Evolutionary conservation across 208 protist genomes (phyloP).

Genomic region (Wallacemonas sp.): DNA sequence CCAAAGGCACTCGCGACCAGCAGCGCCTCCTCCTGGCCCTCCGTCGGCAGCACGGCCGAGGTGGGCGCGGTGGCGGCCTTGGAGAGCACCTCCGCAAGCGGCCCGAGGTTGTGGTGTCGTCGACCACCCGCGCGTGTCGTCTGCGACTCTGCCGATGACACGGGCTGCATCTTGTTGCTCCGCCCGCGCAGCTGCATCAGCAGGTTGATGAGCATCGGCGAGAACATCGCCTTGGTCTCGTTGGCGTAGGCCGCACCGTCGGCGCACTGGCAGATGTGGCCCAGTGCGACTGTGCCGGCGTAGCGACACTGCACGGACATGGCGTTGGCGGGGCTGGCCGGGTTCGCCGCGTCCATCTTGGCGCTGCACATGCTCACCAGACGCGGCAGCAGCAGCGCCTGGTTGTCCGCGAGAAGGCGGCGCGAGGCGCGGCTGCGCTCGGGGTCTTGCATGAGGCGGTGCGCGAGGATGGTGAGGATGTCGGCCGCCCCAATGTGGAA

Average conservation of each 20-base stretch:
- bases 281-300: constrained; percentile 59
- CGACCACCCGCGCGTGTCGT: too few relatives aligned
- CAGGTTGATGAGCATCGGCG: constrained; percentile 62
- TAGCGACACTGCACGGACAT: constrained; percentile 44
- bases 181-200: constrained; percentile 35
- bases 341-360: constrained; percentile 18
- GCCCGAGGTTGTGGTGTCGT: too few relatives aligned
- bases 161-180: constrained; percentile 14
- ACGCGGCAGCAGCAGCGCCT: constrained; percentile 55
- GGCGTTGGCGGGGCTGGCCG: constrained; percentile 19
- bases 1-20: constrained; percentile 47
- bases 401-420: constrained; percentile 62
- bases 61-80: constrained; percentile 20
- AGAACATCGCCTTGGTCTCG: constrained; percentile 31
- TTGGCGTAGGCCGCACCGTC: constrained; percentile 42
- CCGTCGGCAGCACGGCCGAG: constrained; percentile 36
- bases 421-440: constrained; percentile 50
- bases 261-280: constrained; percentile 55
- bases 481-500: constrained; percentile 71
- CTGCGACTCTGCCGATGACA: too few relatives aligned
- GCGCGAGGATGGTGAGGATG: constrained; percentile 58
- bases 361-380: constrained; percentile 58
- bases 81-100: constrained; percentile 19
- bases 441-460: constrained; percentile 46
- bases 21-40: constrained; percentile 30